A percentile compares a stretch with the other conserved stretches of the same genome.
Conservation (phyloP, 1,284 basidiomycete genomes). For the Tetrapyrgos nigripes region DNA sequence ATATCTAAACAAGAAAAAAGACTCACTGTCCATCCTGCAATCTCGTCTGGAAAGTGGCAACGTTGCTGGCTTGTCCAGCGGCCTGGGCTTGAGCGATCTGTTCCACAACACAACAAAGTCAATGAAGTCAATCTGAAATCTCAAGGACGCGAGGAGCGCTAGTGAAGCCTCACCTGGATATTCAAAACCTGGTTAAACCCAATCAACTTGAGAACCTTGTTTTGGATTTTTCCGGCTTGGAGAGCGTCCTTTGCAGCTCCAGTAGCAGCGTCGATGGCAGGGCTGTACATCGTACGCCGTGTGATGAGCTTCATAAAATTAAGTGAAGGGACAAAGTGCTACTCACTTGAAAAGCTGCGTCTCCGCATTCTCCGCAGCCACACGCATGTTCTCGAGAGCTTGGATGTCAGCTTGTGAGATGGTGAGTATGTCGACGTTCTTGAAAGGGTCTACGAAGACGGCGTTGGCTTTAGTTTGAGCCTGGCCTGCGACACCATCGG, state of each 20-base stretch:
- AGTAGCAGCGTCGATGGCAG: conserved; percentile 46
- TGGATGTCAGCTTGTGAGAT: no score
- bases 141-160: neutral
- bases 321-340: no score
- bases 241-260: conserved; percentile 47
- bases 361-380: conserved; percentile 47
- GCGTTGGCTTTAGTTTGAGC: conserved; percentile 48
- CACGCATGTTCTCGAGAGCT: conserved; percentile 50
- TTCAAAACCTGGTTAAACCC: conserved; percentile 46
- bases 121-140: no score
- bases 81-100: conserved; percentile 46
- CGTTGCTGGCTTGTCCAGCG: conserved; percentile 32
- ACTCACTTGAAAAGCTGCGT: conserved; percentile 48
- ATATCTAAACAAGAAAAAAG: no score
- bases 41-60: conserved; percentile 39
- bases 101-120: no score
- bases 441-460: conserved; percentile 40
- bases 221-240: conserved; percentile 54
- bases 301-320: no score
- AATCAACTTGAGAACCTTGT: conserved; percentile 59
- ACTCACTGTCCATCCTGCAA: no score
- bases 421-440: no score
- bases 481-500: conserved; percentile 47
- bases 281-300: no score
- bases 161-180: conserved; percentile 38